phyloP scores from a whole-genome alignment of 768 basidiomycete genomes.

The Kwoniella dendrophila region DNA sequence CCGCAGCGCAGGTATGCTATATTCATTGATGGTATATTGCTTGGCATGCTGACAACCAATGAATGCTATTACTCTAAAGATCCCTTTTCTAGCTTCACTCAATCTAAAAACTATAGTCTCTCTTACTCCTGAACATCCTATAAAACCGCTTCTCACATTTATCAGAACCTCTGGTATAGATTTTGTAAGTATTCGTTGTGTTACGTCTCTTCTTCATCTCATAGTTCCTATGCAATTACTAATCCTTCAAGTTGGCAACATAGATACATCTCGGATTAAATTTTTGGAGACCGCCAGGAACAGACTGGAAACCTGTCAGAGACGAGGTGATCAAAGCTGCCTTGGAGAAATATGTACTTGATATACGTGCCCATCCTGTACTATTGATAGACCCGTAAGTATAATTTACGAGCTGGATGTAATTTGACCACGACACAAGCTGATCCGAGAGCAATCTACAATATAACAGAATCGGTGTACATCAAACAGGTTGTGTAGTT shows the following conservation, averaged over 20 bases:
- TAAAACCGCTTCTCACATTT: constrained; percentile 39
- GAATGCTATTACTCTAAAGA: constrained; percentile 18
- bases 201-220: constrained; percentile 12
- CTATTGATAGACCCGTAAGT: constrained; percentile 51
- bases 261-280: constrained; percentile 50
- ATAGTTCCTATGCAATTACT: not conserved
- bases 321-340: constrained; percentile 50
- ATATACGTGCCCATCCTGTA: constrained; percentile 39
- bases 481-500: constrained; percentile 50
- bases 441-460: not conserved
- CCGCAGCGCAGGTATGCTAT: constrained; percentile 43
- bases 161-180: constrained; percentile 32
- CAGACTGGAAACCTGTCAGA: constrained; percentile 51
- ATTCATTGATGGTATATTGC: too few species aligned
- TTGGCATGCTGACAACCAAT: constrained; percentile 1
- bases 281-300: constrained; percentile 36
- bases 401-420: not conserved
- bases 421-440: not conserved
- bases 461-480: constrained; percentile 45
- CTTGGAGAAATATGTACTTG: constrained; percentile 45
- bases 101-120: constrained; percentile 48
- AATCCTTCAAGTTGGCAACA: not conserved
- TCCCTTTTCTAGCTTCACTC: constrained; percentile 45
- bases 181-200: too few species aligned
- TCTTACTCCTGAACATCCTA: constrained; percentile 52